Conservation (phyloP, 495 filamentous ascomycete genomes). For the Emericellopsis terricola region DNA sequence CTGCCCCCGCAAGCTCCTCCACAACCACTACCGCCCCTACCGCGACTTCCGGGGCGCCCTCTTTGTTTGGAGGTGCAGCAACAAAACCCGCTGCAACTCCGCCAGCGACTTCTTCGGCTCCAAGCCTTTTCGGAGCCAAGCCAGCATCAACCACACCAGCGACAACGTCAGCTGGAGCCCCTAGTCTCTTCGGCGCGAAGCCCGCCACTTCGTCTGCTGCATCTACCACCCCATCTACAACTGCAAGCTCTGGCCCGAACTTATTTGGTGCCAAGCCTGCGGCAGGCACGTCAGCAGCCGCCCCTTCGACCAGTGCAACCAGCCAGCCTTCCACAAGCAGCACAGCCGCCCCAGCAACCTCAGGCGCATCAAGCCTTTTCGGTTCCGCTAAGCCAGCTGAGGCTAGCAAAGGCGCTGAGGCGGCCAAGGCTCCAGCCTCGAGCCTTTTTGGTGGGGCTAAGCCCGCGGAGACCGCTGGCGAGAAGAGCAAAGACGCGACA, state of each 20-base stretch:
- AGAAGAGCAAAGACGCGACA: conserved; percentile 1
- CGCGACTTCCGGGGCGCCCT: no score
- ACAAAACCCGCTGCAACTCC: conserved; percentile 9
- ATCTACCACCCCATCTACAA: conserved; percentile 1
- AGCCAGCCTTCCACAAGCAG: conserved; percentile 3
- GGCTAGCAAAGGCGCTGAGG: no score
- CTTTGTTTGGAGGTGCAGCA: background rate
- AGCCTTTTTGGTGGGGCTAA: conserved; percentile 2
- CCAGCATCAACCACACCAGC: conserved; percentile 6
- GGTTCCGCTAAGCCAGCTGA: background rate
- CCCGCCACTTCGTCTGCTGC: conserved; percentile 2
- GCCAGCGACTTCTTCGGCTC: no score
- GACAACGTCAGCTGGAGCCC: conserved; percentile 2
- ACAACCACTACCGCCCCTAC: background rate
- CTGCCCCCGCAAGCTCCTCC: background rate
- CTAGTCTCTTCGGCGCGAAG: conserved; percentile 2
- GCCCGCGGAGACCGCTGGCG: conserved; percentile 1
- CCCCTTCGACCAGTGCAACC: conserved; percentile 4
- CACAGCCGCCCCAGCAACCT: conserved; percentile 6
- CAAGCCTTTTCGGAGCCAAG: conserved; percentile 7
- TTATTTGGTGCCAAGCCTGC: conserved; percentile 4
- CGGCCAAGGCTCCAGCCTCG: conserved; percentile 1
- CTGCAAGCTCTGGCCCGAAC: no score
- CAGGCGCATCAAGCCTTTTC: background rate
- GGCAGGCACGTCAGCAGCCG: conserved; percentile 7